Conservation (phyloP, 208 protist genomes). For the Leishmania arabica region DNA sequence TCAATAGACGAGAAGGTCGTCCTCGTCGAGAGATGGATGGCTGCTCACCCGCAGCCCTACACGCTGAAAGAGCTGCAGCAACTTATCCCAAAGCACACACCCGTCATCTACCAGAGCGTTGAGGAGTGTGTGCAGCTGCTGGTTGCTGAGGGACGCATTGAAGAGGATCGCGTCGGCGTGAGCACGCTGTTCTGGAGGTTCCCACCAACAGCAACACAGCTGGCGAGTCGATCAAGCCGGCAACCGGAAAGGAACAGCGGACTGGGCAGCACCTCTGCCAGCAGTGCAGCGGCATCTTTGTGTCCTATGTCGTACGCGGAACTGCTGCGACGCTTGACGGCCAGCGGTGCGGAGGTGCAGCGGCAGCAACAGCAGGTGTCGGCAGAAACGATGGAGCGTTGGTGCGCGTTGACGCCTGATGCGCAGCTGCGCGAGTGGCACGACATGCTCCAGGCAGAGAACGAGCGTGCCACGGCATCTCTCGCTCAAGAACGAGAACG, state of each 20-base stretch:
- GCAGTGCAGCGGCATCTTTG: not conserved
- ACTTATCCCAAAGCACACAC: constrained; percentile 65
- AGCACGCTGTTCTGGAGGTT: constrained; percentile 86
- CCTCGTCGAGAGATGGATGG: constrained; percentile 67
- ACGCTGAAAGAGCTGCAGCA: constrained; percentile 79
- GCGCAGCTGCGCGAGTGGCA: constrained; percentile 11
- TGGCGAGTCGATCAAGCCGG: not conserved
- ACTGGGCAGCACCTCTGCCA: not conserved
- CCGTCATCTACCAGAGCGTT: constrained; percentile 83
- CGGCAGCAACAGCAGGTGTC: constrained; percentile 1
- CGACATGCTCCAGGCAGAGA: not conserved
- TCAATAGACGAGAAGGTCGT: constrained; percentile 84
- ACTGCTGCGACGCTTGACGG: constrained; percentile 13
- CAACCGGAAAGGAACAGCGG: not conserved
- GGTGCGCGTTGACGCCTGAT: constrained; percentile 3
- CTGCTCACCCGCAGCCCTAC: constrained; percentile 63
- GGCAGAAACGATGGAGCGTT: not conserved
- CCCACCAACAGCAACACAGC: constrained; percentile 24
- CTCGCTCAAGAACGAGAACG: constrained; percentile 3
- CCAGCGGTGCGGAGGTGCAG: not conserved
- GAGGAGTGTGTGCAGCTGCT: constrained; percentile 83
- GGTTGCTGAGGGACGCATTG: constrained; percentile 64
- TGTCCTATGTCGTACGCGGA: constrained; percentile 6
- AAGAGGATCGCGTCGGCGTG: constrained; percentile 76
- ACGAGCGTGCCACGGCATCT: not conserved